Evolutionary conservation across 2,329 filamentous ascomycete species (phyloP).

Genomic region (Teratosphaeria zuluensis): DNA sequence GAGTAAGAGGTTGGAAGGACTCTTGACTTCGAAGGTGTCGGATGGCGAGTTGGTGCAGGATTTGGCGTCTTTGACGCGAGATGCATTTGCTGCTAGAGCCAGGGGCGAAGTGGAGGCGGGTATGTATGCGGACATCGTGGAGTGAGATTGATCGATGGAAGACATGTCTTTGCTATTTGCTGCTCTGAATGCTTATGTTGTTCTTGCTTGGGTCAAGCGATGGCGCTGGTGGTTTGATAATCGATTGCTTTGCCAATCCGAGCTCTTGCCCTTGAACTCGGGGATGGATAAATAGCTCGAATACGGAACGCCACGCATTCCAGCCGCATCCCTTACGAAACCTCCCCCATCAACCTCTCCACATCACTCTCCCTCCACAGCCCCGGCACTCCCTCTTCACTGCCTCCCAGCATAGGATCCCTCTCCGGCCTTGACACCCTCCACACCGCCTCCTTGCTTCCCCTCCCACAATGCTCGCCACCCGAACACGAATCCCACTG

Average conservation of each 20-base stretch:
- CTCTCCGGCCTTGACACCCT: conserved; percentile 32
- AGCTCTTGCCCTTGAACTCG: no score
- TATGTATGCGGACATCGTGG: neutral
- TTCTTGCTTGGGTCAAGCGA: conserved; percentile 2
- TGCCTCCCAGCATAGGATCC: conserved; percentile 40
- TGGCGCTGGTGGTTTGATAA: conserved; percentile 2
- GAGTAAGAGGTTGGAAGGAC: conserved; percentile 6
- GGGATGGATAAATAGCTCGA: no score
- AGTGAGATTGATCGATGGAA: neutral
- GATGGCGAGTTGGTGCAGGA: conserved; percentile 17
- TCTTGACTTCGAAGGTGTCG: conserved; percentile 11
- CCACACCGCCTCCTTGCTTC: conserved; percentile 39
- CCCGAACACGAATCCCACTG: conserved; percentile 44
- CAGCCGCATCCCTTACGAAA: neutral
- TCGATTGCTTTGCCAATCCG: neutral
- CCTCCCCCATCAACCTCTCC: neutral
- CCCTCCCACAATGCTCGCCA: conserved; percentile 34
- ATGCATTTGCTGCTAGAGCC: neutral
- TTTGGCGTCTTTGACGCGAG: conserved; percentile 6
- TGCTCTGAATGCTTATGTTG: neutral
- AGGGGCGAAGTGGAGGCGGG: conserved; percentile 1
- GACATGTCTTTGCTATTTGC: neutral
- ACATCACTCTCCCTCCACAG: conserved; percentile 17
- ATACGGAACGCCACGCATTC: no score
- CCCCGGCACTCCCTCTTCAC: conserved; percentile 28